A percentile compares a stretch with the other conserved stretches of the same genome.
phyloP scores from a whole-genome alignment of 108 stramenopile genomes.

The Skeletonema tropicum region DNA sequence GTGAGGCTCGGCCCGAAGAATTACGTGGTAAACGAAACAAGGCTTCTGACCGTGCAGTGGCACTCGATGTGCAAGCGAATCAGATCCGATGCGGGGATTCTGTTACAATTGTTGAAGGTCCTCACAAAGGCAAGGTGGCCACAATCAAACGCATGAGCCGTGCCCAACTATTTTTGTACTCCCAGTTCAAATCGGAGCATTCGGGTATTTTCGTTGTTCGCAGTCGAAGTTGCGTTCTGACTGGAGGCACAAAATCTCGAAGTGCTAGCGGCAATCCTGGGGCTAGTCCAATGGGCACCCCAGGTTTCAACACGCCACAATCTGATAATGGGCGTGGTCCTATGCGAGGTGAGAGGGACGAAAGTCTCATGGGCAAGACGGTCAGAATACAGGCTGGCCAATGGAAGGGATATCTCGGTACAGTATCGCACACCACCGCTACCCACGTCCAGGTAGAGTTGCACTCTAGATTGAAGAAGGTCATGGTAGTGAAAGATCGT shows the following conservation, averaged over 20 bases:
- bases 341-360: constrained; percentile 67
- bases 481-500: constrained; percentile 86
- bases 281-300: constrained; percentile 28
- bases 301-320: constrained; percentile 75
- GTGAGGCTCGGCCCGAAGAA: constrained; percentile 89
- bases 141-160: constrained; percentile 92
- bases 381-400: constrained; percentile 90
- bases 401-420: constrained; percentile 93
- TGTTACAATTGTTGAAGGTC: constrained; percentile 88
- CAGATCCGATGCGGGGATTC: constrained; percentile 86
- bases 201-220: constrained; percentile 91
- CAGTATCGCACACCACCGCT: constrained; percentile 85
- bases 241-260: constrained; percentile 68
- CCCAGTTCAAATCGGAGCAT: constrained; percentile 85
- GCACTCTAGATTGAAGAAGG: constrained; percentile 90
- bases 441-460: constrained; percentile 91
- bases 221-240: constrained; percentile 83
- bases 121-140: constrained; percentile 88
- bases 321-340: constrained; percentile 64
- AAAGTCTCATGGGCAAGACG: constrained; percentile 86
- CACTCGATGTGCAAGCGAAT: constrained; percentile 88
- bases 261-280: constrained; percentile 44
- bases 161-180: constrained; percentile 88
- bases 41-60: constrained; percentile 81
- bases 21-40: constrained; percentile 87